phyloP scores from a whole-genome alignment of 192 early-diverging fungal genomes.

The Dispira simplex region DNA sequence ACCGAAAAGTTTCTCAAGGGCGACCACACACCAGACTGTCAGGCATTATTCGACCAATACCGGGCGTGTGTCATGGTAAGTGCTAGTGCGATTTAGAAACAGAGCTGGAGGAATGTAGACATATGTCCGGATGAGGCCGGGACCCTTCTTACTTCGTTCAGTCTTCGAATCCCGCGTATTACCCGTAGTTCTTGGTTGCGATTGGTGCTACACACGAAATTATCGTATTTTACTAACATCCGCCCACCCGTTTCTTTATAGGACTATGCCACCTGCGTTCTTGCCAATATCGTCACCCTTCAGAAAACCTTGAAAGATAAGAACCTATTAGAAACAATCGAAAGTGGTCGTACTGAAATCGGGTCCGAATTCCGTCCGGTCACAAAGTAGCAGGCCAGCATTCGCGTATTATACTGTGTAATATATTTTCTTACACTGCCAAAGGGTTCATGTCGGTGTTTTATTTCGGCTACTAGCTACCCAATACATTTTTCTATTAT shows the following conservation, averaged over 20 bases:
- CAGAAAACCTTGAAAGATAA: not conserved
- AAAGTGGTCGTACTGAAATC: not conserved
- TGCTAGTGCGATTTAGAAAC: not conserved
- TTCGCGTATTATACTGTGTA: too few species aligned
- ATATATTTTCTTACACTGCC: too few species aligned
- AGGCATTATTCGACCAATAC: slow-evolving; percentile 71
- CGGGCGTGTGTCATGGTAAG: slow-evolving; percentile 44
- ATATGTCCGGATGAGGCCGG: too few species aligned
- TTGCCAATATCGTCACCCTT: not conserved
- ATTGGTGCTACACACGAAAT: not conserved
- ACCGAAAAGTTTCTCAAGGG: slow-evolving; percentile 88
- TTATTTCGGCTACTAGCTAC: too few species aligned
- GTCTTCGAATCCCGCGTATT: too few species aligned
- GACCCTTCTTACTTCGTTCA: too few species aligned
- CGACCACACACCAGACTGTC: slow-evolving; percentile 59
- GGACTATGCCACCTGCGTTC: not conserved
- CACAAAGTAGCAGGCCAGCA: too few species aligned
- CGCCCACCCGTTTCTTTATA: not conserved
- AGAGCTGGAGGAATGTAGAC: not conserved
- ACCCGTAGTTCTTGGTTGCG: not conserved
- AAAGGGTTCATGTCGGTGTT: too few species aligned
- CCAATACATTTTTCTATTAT: too few species aligned
- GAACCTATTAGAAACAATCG: not conserved
- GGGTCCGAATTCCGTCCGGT: not conserved
- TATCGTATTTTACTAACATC: not conserved